A percentile compares a stretch with the other conserved stretches of the same genome.
These are phyloP conservation scores for Chalciporus sp. DNA, from an alignment of 1,284 basidiomycete species.

Conservation along the genomic window DNA sequence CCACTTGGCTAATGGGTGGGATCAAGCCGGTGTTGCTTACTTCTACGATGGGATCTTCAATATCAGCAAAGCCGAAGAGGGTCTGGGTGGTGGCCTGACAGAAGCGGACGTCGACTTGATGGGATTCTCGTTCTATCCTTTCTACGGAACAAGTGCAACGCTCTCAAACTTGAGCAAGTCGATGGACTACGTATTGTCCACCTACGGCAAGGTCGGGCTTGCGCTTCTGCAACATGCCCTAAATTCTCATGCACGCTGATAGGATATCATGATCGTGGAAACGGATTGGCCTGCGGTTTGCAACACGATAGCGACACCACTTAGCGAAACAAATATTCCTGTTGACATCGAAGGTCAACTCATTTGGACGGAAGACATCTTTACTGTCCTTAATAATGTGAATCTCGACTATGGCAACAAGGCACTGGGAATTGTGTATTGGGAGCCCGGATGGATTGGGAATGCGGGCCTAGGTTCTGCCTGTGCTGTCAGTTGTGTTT, in stretches of 20 bases:
- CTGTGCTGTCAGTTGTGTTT: constrained; percentile 10
- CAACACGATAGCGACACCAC: constrained; percentile 1
- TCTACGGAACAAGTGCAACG: constrained; percentile 10
- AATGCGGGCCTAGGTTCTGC: constrained; percentile 10
- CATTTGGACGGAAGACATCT: constrained; percentile 3
- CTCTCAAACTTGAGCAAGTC: constrained; percentile 7
- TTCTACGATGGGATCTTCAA: constrained; percentile 16
- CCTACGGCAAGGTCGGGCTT: constrained; percentile 14
- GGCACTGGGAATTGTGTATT: constrained; percentile 14
- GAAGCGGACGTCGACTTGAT: constrained; percentile 12
- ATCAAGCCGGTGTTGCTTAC: constrained; percentile 2
- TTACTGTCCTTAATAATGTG: neutral
- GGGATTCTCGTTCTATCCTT: constrained; percentile 15
- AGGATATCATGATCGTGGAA: constrained; percentile 21
- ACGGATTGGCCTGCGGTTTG: constrained; percentile 16
- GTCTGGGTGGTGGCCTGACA: constrained; percentile 6
- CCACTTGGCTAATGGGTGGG: constrained; percentile 17
- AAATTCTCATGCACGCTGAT: constrained; percentile 4
- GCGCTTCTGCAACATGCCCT: neutral
- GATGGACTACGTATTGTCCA: constrained; percentile 10
- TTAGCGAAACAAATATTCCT: constrained; percentile 15
- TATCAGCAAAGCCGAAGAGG: too few relatives aligned
- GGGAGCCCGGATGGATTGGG: constrained; percentile 11
- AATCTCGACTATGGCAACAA: neutral
- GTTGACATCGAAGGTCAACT: constrained; percentile 9